These are phyloP conservation scores for Suillus cothurnatus DNA, from an alignment of 768 basidiomycete genomes.

Conservation along the genomic window DNA sequence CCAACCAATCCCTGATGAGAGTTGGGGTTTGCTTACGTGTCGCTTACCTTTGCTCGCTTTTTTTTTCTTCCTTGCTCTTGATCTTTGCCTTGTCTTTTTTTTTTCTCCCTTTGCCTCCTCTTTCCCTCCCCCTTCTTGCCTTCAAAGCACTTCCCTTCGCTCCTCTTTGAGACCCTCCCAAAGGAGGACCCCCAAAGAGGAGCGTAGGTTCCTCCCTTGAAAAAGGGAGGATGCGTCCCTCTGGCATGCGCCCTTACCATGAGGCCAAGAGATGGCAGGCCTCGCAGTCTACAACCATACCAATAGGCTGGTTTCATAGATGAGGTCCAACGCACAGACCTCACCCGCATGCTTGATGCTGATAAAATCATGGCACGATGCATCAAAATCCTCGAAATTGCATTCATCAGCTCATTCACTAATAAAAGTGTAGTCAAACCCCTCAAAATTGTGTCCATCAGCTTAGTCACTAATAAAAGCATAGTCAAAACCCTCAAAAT, in stretches of 20 bases:
- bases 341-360: too few species aligned
- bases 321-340: background rate
- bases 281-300: background rate
- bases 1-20: too few species aligned
- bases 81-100: too few species aligned
- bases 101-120: background rate
- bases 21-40: too few species aligned
- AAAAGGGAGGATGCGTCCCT: slow-evolving; percentile 23
- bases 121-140: background rate
- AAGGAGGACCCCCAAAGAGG: slow-evolving; percentile 53
- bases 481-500: too few species aligned
- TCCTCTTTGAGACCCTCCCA: slow-evolving; percentile 62
- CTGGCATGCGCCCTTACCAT: background rate
- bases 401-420: too few species aligned
- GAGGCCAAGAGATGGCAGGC: too few species aligned
- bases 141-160: slow-evolving; percentile 68
- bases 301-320: background rate
- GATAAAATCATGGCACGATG: too few species aligned
- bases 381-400: too few species aligned
- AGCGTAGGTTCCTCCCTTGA: slow-evolving; percentile 44
- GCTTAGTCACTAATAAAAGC: too few species aligned
- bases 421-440: too few species aligned
- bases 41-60: background rate
- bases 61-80: background rate
- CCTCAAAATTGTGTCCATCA: too few species aligned